A percentile compares a stretch with the other conserved stretches of the same genome.
Evolutionary conservation across 139 green algal species (phyloP).

Genomic region (Desmodesmus armatus): DNA sequence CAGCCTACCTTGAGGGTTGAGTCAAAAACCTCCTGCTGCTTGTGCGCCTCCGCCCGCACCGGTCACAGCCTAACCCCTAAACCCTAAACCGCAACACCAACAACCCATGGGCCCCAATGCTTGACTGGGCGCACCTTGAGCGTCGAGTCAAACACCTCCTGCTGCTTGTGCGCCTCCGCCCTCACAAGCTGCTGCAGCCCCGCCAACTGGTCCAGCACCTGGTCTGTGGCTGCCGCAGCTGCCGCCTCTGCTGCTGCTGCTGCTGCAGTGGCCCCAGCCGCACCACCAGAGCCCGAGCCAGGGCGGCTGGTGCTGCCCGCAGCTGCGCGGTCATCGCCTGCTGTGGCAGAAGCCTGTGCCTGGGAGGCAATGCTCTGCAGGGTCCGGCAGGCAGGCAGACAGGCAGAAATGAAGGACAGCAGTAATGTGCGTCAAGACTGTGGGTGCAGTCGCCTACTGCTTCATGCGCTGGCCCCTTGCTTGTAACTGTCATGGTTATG

Average conservation of each 20-base stretch:
- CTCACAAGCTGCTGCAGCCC: constrained; percentile 46
- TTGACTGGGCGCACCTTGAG: constrained; percentile 40
- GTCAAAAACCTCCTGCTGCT: constrained; percentile 23
- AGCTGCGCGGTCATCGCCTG: background rate
- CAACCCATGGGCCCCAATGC: too few relatives aligned
- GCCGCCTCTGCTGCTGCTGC: background rate
- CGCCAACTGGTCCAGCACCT: constrained; percentile 22
- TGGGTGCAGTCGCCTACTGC: too few relatives aligned
- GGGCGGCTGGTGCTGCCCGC: background rate
- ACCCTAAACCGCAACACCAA: too few relatives aligned
- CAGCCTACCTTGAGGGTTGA: constrained; percentile 31
- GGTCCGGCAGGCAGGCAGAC: too few relatives aligned
- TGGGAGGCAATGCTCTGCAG: too few relatives aligned
- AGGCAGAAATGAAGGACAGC: too few relatives aligned
- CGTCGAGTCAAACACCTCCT: constrained; percentile 4
- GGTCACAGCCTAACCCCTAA: constrained; percentile 33
- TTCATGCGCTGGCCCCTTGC: too few relatives aligned
- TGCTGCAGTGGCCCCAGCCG: background rate
- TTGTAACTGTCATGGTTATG: too few relatives aligned
- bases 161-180: constrained; percentile 29
- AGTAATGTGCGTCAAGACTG: too few relatives aligned
- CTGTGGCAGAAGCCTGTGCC: background rate
- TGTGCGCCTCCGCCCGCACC: constrained; percentile 28
- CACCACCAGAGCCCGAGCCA: background rate
- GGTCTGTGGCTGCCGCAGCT: background rate